Evolutionary conservation across 2,329 filamentous ascomycete species (phyloP).

Genomic region (Microthyrium microscopicum): DNA sequence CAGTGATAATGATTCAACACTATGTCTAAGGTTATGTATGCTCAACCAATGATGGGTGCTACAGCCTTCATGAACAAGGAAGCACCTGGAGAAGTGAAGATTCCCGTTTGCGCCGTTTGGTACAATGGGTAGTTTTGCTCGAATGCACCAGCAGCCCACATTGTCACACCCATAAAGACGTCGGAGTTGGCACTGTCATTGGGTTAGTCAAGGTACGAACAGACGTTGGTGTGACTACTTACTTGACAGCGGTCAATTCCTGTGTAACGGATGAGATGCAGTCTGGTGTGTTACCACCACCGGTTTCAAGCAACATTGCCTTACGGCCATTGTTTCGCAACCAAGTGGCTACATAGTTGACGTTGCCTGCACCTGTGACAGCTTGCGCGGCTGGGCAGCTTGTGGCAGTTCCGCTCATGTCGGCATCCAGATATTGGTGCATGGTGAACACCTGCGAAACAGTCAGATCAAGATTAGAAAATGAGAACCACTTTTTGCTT

Average conservation of each 20-base stretch:
- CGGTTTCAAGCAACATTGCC: conserved; percentile 25
- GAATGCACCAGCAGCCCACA: conserved; percentile 17
- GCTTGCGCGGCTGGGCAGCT: too few species aligned
- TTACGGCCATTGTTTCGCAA: conserved; percentile 20
- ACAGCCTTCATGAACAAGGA: too few species aligned
- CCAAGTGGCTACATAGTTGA: conserved; percentile 22
- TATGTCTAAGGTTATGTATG: too few species aligned
- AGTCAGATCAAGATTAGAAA: too few species aligned
- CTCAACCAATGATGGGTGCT: too few species aligned
- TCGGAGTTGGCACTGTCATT: conserved; percentile 14
- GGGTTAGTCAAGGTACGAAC: background rate
- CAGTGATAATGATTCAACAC: too few species aligned
- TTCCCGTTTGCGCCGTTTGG: too few species aligned
- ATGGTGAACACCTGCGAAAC: too few species aligned
- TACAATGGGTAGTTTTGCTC: conserved; percentile 13
- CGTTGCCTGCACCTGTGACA: conserved; percentile 18
- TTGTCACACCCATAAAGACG: conserved; percentile 17
- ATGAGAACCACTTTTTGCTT: too few species aligned
- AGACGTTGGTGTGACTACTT: conserved; percentile 4
- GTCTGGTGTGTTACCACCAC: conserved; percentile 22
- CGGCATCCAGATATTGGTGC: conserved; percentile 24
- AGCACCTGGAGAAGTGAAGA: too few species aligned
- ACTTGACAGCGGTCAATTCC: conserved; percentile 17
- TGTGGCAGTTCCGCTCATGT: conserved; percentile 20
- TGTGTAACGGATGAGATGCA: conserved; percentile 20